Evolutionary conservation across 768 basidiomycete species (phyloP).

Genomic region (Boletus patriciae): DNA sequence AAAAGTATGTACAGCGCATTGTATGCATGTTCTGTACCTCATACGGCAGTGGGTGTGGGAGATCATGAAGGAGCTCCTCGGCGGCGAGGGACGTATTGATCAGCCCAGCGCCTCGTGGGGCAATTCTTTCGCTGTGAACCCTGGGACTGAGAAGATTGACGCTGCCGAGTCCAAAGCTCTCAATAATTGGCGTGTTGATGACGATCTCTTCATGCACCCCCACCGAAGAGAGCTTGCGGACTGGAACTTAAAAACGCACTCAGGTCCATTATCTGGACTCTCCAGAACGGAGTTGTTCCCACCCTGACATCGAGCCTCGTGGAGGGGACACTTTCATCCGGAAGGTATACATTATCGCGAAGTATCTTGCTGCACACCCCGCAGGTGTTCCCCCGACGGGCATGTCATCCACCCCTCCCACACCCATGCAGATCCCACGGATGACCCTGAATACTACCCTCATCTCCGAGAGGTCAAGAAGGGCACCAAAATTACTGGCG

Average conservation of each 20-base stretch:
- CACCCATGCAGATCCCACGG: not conserved
- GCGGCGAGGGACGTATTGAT: not conserved
- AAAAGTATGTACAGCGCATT: slow-evolving; percentile 36
- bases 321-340: not conserved
- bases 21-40: not conserved
- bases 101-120: not conserved
- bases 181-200: not conserved
- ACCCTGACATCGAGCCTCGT: not conserved
- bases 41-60: not conserved
- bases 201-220: not conserved
- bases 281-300: slow-evolving; percentile 1
- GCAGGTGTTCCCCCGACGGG: not conserved
- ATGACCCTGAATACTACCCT: not conserved
- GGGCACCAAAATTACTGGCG: not conserved
- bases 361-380: not conserved
- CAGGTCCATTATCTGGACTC: not conserved
- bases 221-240: not conserved
- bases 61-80: slow-evolving; percentile 2
- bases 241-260: not conserved
- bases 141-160: not conserved
- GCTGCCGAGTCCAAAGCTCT: not conserved
- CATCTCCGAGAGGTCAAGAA: slow-evolving; percentile 4
- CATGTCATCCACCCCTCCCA: not conserved
- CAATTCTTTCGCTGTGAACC: slow-evolving; percentile 1
- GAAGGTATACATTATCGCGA: not conserved